Evolutionary conservation across 2,329 filamentous ascomycete species (phyloP).

Genomic region (Diaporthe eres): DNA sequence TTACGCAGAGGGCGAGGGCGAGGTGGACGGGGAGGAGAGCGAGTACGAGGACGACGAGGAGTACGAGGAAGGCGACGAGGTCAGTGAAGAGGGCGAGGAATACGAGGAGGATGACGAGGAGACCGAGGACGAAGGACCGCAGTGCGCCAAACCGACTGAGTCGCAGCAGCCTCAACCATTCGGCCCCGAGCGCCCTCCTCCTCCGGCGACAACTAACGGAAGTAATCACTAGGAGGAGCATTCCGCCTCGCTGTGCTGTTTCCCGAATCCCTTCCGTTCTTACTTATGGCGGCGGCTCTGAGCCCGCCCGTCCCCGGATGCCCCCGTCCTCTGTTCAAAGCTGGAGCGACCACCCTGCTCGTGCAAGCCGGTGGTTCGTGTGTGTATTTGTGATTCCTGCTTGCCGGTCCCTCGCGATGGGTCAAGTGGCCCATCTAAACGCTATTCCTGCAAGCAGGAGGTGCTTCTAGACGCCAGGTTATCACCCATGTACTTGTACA

Average conservation of each 20-base stretch:
- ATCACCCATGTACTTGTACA: constrained; percentile 21
- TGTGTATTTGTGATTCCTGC: constrained; percentile 28
- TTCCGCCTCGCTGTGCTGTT: constrained; percentile 29
- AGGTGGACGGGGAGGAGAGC: constrained; percentile 69
- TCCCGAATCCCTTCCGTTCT: constrained; percentile 10
- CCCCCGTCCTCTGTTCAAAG: constrained; percentile 19
- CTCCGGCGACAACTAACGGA: constrained; percentile 58
- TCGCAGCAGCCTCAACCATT: constrained; percentile 57
- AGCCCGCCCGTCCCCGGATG: constrained; percentile 12
- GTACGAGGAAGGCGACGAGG: constrained; percentile 73
- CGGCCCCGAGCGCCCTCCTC: constrained; percentile 64
- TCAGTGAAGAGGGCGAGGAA: constrained; percentile 75
- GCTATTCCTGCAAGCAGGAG: constrained; percentile 1
- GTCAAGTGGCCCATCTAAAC: constrained; percentile 29
- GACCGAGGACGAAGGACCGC: constrained; percentile 53
- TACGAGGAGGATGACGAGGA: constrained; percentile 52
- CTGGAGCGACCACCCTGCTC: constrained; percentile 18
- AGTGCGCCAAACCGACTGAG: constrained; percentile 47
- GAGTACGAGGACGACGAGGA: constrained; percentile 76
- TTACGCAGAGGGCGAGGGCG: constrained; percentile 68
- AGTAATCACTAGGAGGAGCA: constrained; percentile 50
- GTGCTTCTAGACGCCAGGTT: constrained; percentile 12
- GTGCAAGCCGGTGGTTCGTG: constrained; percentile 10
- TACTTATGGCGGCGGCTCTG: constrained; percentile 11
- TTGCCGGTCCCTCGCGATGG: constrained; percentile 21